A percentile compares a stretch with the other conserved stretches of the same genome.
phyloP scores from a whole-genome alignment of 345 rosid species.

The Eucalyptus paniculata region DNA sequence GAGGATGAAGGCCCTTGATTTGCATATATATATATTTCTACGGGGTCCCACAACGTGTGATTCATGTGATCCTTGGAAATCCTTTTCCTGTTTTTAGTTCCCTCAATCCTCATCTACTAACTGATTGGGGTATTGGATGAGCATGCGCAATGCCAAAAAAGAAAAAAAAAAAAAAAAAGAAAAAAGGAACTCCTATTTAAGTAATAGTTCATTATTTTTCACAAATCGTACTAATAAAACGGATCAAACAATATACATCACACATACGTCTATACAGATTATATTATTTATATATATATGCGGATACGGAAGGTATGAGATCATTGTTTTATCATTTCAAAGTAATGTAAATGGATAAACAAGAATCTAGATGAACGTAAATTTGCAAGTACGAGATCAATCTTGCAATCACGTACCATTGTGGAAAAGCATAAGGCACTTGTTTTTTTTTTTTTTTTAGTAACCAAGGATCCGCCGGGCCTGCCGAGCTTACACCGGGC shows the following conservation, averaged over 20 bases:
- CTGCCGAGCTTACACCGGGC: too few species aligned
- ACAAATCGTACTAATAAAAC: not conserved
- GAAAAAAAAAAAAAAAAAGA: too few species aligned
- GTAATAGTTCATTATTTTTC: not conserved
- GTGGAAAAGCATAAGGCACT: not conserved
- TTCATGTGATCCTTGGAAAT: not conserved
- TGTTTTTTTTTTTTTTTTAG: too few species aligned
- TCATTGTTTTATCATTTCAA: not conserved
- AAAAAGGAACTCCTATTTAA: not conserved
- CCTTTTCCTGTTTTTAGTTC: not conserved
- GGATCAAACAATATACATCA: not conserved
- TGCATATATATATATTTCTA: not conserved
- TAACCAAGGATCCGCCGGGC: too few species aligned
- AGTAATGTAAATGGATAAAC: not conserved
- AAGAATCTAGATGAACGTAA: not conserved
- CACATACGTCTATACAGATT: too few species aligned
- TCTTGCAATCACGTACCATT: not conserved
- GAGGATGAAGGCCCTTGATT: not conserved
- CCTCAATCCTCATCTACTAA: not conserved
- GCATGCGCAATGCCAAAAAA: not conserved
- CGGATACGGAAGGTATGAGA: not conserved
- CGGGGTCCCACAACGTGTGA: not conserved
- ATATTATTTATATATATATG: too few species aligned
- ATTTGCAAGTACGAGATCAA: not conserved
- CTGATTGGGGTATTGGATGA: not conserved